Evolutionary conservation across 805 yeast species (phyloP).

Genomic region (Kodamaea kaohsiungensis): DNA sequence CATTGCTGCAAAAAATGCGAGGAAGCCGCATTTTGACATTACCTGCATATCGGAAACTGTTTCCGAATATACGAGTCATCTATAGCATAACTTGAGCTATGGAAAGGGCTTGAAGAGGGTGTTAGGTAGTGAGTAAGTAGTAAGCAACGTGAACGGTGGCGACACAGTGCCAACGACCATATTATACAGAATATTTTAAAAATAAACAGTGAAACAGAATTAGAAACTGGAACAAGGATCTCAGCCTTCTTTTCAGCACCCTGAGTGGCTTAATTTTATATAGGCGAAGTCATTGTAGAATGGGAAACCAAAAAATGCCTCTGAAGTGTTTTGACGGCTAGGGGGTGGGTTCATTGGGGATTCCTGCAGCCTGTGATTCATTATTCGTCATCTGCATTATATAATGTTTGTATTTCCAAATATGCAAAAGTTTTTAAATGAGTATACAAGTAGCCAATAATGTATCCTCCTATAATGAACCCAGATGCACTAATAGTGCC

Average conservation of each 20-base stretch:
- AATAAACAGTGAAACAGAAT: not conserved
- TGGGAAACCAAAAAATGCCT: not conserved
- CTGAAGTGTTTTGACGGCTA: not conserved
- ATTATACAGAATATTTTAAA: too few species aligned
- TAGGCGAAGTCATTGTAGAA: not conserved
- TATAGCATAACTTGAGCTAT: too few species aligned
- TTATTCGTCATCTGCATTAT: not conserved
- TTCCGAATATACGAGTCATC: not conserved
- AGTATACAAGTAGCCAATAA: not conserved
- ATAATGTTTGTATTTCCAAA: not conserved
- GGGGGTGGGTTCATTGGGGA: not conserved
- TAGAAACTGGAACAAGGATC: not conserved
- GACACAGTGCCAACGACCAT: not conserved
- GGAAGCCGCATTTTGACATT: not conserved
- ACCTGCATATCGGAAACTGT: not conserved
- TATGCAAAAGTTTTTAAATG: not conserved
- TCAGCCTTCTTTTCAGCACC: not conserved
- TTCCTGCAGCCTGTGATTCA: not conserved
- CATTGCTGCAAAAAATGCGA: not conserved
- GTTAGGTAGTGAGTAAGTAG: not conserved
- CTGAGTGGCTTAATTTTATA: not conserved
- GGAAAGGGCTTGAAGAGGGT: too few species aligned
- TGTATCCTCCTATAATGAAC: not conserved
- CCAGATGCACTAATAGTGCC: slow-evolving; percentile 4
- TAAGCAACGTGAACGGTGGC: not conserved